Percentiles rank a stretch among this genome's conserved stretches.
phyloP scores from a whole-genome alignment of 352 stramenopile species.

The Globisporangium takayamanum region DNA sequence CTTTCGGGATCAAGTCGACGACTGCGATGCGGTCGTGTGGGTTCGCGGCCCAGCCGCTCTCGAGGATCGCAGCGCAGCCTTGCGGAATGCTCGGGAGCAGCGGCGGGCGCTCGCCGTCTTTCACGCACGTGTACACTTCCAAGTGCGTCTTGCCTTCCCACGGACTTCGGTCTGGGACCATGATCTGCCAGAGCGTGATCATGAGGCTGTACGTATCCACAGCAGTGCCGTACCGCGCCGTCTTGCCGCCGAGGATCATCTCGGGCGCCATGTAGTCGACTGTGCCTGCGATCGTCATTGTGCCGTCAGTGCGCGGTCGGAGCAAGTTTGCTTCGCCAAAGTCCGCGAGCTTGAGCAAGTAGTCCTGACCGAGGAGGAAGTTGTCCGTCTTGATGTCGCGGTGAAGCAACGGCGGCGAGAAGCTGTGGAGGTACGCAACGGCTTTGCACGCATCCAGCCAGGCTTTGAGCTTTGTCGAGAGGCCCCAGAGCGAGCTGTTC shows the following conservation, averaged over 20 bases:
- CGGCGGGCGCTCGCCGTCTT: slow-evolving; percentile 63
- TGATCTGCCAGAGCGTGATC: slow-evolving; percentile 86
- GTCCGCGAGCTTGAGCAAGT: slow-evolving; percentile 74
- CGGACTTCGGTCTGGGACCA: slow-evolving; percentile 67
- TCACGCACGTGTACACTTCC: slow-evolving; percentile 72
- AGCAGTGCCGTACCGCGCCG: slow-evolving; percentile 64
- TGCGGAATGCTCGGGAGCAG: slow-evolving; percentile 62
- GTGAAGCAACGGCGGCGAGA: slow-evolving; percentile 70
- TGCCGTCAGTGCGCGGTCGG: slow-evolving; percentile 59
- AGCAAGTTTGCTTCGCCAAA: slow-evolving; percentile 85
- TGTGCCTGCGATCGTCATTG: slow-evolving; percentile 82
- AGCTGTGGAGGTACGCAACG: slow-evolving; percentile 82
- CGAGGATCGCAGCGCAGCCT: slow-evolving; percentile 67
- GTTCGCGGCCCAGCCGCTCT: slow-evolving; percentile 63
- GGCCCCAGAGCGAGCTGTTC: slow-evolving; percentile 45
- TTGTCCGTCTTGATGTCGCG: slow-evolving; percentile 87
- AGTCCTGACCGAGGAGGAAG: slow-evolving; percentile 74
- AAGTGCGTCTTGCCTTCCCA: slow-evolving; percentile 73
- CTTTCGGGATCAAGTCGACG: slow-evolving; percentile 67
- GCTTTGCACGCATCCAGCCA: slow-evolving; percentile 80
- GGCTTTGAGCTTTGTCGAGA: slow-evolving; percentile 73
- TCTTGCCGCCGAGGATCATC: slow-evolving; percentile 82
- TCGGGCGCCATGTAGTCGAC: slow-evolving; percentile 85
- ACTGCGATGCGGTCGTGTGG: slow-evolving; percentile 65
- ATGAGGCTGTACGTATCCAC: slow-evolving; percentile 84